Evolutionary conservation across 768 basidiomycete genomes (phyloP).

Genomic region (Leccinum barrowsii): DNA sequence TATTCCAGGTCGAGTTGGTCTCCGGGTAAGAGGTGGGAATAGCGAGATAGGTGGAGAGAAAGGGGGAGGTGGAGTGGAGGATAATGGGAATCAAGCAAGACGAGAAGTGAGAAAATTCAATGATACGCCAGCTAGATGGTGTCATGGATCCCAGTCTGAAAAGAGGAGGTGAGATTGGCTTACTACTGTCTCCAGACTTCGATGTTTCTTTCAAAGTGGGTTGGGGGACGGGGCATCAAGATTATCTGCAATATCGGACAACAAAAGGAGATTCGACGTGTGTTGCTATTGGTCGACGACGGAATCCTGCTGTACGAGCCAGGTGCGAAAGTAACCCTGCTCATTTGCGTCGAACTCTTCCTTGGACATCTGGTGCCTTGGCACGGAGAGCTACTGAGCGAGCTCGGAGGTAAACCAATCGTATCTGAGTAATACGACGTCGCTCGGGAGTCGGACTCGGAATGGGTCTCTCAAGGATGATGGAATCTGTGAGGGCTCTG

Average conservation of each 20-base stretch:
- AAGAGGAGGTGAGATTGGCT: constrained; percentile 29
- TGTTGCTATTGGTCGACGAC: constrained; percentile 53
- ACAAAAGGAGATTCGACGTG: constrained; percentile 5
- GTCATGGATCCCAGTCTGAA: constrained; percentile 1
- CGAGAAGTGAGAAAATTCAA: constrained; percentile 85
- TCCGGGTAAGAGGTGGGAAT: constrained; percentile 7
- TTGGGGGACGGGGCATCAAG: constrained; percentile 58
- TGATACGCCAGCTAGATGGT: constrained; percentile 77
- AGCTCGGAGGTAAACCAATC: constrained; percentile 8
- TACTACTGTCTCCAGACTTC: constrained; percentile 95
- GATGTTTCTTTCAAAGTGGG: constrained; percentile 85
- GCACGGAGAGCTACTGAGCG: constrained; percentile 27
- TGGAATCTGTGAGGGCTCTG: constrained; percentile 49
- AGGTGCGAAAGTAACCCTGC: constrained; percentile 76
- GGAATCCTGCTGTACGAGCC: constrained; percentile 66
- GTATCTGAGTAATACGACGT: constrained; percentile 35
- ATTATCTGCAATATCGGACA: constrained; percentile 1
- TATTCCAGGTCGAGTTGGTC: background rate
- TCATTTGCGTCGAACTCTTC: constrained; percentile 88
- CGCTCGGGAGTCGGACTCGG: constrained; percentile 37
- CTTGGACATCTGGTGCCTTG: constrained; percentile 76
- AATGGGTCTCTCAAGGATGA: constrained; percentile 53
- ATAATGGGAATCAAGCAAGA: constrained; percentile 87
- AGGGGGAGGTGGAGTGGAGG: constrained; percentile 85
- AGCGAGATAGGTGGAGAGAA: constrained; percentile 61